Conservation (phyloP, 768 basidiomycete species). For the Tylopilus subfusipes region DNA sequence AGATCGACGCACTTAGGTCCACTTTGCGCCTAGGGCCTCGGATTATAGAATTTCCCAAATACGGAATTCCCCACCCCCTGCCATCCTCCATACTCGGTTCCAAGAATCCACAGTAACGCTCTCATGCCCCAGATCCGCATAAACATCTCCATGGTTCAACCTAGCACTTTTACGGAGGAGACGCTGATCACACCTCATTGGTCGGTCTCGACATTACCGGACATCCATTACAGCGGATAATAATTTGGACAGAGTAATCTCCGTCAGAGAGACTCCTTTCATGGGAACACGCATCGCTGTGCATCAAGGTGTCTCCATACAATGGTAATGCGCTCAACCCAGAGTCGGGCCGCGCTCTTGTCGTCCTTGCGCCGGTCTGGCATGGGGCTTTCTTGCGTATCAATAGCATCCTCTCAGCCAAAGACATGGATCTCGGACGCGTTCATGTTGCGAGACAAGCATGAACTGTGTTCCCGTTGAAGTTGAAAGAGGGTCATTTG, state of each 20-base stretch:
- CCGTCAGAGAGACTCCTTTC: not conserved
- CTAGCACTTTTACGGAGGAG: not conserved
- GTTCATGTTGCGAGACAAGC: not conserved
- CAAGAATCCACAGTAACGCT: not conserved
- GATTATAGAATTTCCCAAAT: not conserved
- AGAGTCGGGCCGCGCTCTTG: not conserved
- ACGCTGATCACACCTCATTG: not conserved
- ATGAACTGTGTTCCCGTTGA: not conserved
- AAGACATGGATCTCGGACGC: not conserved
- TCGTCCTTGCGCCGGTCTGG: not conserved
- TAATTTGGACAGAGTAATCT: not conserved
- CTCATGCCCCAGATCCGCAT: not conserved
- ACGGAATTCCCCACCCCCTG: not conserved
- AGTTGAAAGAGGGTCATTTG: too few relatives aligned
- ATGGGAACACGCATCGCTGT: too few relatives aligned
- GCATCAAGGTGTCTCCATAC: too few relatives aligned
- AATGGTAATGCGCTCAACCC: too few relatives aligned
- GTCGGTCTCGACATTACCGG: not conserved
- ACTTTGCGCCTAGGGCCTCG: too few relatives aligned
- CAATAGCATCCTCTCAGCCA: not conserved
- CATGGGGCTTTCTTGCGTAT: not conserved
- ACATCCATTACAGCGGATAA: not conserved
- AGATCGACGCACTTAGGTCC: too few relatives aligned
- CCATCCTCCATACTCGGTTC: not conserved
- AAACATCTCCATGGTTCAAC: not conserved